Percentiles rank a stretch among this genome's conserved stretches.
These are phyloP conservation scores for Ustilago xerochloae DNA, from an alignment of 1,284 basidiomycete species.

Conservation along the genomic window DNA sequence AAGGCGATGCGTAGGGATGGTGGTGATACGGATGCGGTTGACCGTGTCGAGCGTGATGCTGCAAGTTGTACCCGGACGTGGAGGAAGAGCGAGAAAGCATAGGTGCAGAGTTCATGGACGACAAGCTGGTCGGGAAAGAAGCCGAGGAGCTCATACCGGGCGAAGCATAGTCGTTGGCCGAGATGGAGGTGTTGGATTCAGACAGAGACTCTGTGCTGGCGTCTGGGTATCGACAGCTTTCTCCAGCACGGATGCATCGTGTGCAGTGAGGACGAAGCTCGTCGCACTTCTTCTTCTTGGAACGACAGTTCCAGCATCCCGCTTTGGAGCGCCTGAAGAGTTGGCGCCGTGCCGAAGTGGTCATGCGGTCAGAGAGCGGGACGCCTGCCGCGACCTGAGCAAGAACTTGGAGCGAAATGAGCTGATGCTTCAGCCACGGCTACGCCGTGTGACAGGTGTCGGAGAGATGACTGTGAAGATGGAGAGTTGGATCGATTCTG, in stretches of 20 bases:
- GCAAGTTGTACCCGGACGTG: slow-evolving; percentile 20
- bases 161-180: slow-evolving; percentile 22
- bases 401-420: slow-evolving; percentile 25
- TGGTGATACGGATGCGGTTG: slow-evolving; percentile 27
- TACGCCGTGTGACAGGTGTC: slow-evolving; percentile 7
- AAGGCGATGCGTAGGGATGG: slow-evolving; percentile 19
- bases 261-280: slow-evolving; percentile 45
- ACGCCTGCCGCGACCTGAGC: slow-evolving; percentile 36
- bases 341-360: slow-evolving; percentile 44
- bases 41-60: slow-evolving; percentile 17
- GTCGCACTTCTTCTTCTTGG: slow-evolving; percentile 55
- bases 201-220: slow-evolving; percentile 25
- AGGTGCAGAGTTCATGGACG: slow-evolving; percentile 24
- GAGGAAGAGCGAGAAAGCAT: slow-evolving; percentile 41
- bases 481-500: neutral
- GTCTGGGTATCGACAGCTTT: slow-evolving; percentile 46
- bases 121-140: slow-evolving; percentile 23
- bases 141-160: slow-evolving; percentile 23
- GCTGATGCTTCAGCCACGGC: slow-evolving; percentile 19
- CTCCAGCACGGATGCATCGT: slow-evolving; percentile 36
- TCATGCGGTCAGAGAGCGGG: slow-evolving; percentile 31
- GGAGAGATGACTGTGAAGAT: neutral
- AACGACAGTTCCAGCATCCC: slow-evolving; percentile 50
- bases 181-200: slow-evolving; percentile 9
- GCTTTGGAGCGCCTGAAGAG: slow-evolving; percentile 50